Conservation (phyloP, 2,329 filamentous ascomycete species). For the Diaporthe sp. region DNA sequence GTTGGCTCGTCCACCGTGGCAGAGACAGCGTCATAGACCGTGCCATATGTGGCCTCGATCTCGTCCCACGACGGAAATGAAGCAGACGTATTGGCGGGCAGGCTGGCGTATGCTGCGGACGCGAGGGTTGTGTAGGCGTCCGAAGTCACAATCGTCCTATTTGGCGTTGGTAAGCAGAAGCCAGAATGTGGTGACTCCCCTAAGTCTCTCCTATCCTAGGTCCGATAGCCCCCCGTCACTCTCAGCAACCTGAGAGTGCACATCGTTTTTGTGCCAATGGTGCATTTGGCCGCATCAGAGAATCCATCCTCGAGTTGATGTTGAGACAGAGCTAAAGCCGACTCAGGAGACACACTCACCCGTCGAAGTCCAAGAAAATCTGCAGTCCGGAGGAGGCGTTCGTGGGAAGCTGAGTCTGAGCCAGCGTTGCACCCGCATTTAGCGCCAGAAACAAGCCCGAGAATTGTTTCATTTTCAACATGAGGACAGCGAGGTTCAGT, state of each 20-base stretch:
- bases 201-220: neutral
- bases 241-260: neutral
- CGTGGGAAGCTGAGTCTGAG: neutral
- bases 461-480: neutral
- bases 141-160: constrained; percentile 6
- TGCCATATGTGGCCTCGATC: constrained; percentile 7
- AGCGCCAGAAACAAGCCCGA: neutral
- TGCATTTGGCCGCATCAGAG: neutral
- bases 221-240: neutral
- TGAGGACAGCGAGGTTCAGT: too few relatives aligned
- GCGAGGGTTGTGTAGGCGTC: constrained; percentile 12
- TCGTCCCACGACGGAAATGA: constrained; percentile 2
- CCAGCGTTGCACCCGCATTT: neutral
- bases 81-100: neutral
- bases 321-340: too few relatives aligned
- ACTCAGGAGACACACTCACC: neutral
- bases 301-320: neutral
- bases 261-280: neutral
- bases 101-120: neutral
- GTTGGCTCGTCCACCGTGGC: neutral
- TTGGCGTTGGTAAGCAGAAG: neutral
- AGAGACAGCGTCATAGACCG: constrained; percentile 20
- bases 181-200: neutral
- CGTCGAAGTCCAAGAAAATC: constrained; percentile 16
- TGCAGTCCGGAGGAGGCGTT: neutral